phyloP scores from a whole-genome alignment of 176 grass and related monocot genomes.

The Saccharum spontaneum region DNA sequence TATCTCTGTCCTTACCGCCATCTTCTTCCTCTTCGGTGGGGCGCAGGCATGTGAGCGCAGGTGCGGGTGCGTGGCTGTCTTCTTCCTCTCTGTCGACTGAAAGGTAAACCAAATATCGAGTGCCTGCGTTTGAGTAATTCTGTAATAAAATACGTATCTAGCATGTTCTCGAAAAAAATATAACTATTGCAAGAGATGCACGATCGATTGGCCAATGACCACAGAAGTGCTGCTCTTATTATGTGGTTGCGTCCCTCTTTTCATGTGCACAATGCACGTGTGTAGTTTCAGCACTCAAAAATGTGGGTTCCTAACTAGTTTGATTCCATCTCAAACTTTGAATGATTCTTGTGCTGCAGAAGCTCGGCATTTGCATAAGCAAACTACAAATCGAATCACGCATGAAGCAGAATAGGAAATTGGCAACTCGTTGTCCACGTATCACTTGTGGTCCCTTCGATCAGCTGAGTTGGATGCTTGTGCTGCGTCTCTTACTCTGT shows the following conservation, averaged over 20 bases:
- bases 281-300: neutral
- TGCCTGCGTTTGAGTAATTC: too few relatives aligned
- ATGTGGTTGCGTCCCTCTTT: neutral
- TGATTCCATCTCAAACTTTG: neutral
- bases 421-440: neutral
- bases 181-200: too few relatives aligned
- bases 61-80: too few relatives aligned
- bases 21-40: too few relatives aligned
- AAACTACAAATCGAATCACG: neutral
- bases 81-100: too few relatives aligned
- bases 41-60: too few relatives aligned
- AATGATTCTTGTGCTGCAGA: neutral
- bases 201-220: too few relatives aligned
- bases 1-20: too few relatives aligned
- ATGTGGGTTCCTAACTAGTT: neutral
- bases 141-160: too few relatives aligned
- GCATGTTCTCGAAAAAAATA: too few relatives aligned
- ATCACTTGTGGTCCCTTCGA: neutral
- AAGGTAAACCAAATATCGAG: too few relatives aligned
- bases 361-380: neutral
- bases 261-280: neutral
- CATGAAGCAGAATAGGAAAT: neutral
- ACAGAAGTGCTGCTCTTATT: neutral
- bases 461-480: slow-evolving; percentile 1
- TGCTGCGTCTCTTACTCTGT: slow-evolving; percentile 6